phyloP scores from a whole-genome alignment of 805 yeast species.

The Hanseniaspora meyeri region DNA sequence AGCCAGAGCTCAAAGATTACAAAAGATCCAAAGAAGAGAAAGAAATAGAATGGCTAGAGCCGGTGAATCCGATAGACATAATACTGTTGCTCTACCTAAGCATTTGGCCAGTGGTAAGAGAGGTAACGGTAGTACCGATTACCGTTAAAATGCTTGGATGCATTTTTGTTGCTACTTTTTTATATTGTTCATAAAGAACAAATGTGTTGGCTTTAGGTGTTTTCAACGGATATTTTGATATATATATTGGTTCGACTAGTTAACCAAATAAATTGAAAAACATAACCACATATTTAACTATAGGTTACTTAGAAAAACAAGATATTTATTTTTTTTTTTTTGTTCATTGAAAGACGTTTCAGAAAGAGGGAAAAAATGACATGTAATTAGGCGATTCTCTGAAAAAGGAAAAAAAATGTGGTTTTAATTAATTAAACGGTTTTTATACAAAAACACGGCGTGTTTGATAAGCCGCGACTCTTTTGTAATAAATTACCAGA shows the following conservation, averaged over 20 bases:
- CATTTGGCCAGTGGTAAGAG: constrained; percentile 95
- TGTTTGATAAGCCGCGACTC: background rate
- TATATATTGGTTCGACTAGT: background rate
- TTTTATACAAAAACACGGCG: background rate
- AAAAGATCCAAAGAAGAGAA: constrained; percentile 82
- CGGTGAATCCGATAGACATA: constrained; percentile 93
- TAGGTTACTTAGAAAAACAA: background rate
- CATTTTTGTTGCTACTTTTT: background rate
- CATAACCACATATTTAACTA: background rate
- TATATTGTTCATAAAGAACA: background rate
- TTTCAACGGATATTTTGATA: background rate
- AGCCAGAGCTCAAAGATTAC: constrained; percentile 74
- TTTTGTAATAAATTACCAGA: background rate
- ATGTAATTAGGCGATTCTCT: background rate
- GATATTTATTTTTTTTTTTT: background rate
- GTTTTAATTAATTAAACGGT: background rate
- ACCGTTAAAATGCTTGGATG: constrained; percentile 42
- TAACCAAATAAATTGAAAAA: background rate
- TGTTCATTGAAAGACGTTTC: background rate
- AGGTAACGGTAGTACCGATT: constrained; percentile 84
- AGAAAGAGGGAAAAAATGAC: background rate
- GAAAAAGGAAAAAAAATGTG: too few species aligned
- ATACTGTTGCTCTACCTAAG: constrained; percentile 74
- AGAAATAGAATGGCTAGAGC: constrained; percentile 83
- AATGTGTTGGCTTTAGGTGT: background rate